Base-by-base conservation (phyloP, 495 filamentous ascomycete genomes). In the Friedmanniomyces simplex region DNA sequence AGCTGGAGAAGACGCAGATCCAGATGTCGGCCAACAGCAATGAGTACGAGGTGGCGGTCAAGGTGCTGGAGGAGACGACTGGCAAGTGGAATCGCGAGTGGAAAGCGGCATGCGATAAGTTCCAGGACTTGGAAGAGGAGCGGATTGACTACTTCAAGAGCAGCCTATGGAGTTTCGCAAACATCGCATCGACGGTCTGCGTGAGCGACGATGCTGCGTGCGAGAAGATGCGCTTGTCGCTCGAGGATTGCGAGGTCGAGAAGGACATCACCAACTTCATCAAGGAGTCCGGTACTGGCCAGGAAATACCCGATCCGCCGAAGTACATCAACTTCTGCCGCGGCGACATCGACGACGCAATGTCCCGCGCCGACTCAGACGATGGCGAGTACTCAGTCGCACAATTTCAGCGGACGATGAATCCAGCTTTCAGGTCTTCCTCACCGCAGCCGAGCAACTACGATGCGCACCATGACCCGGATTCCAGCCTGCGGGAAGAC, bases 251-350 rank as follows among this genome's bases (percentile, higher is more conserved):
- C 72, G 94, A 97, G 61, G 93, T 99, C 0, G 89, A 95, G 68
- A 95, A 93, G 68, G 94, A 99, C 68, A 96, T 99, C 53, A 73
- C 81, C 8, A 75, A 69, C 52, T 99, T 99, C 74, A 97, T 99
- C 71, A 85, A 79, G 59, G 90, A 96, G 43, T 77, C 72, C 62
- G 91, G 90, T 28, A 99, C 94, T 4, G 93, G 93, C 28, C 88
- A 96, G 68, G 93, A 97, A 65, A 99, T 99, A 47, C 94, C 94
- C 18, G 94, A 96, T 68, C 82, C 94, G 25, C 94, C 94, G 37
- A 95, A 88, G 71, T 99, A 95, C 69, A 95, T 99, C 78, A 95
- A 99, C 75, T 99, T 96, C 72, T 91, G 88, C 68, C 86, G 93
- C 20, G 93, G 94, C 5, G 93, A 97, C 66, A 69, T 85, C 34